Percentiles rank a stretch among this genome's conserved stretches.
These are phyloP conservation scores for Nicotiana obtusifolia DNA, from an alignment of 257 asterid genomes.

Conservation along the genomic window DNA sequence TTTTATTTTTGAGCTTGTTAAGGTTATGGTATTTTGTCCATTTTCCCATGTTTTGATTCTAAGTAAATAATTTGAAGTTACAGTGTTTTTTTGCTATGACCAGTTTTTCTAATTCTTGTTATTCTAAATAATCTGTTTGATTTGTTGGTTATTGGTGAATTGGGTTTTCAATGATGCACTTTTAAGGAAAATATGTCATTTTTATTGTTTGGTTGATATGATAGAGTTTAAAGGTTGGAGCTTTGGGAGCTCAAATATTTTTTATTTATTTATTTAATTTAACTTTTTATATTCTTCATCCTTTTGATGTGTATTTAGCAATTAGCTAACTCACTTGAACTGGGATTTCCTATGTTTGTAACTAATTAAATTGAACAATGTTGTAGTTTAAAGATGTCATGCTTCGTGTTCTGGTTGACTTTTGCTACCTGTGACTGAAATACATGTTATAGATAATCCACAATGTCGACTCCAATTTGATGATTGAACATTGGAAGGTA, in stretches of 20 bases:
- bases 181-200: not conserved
- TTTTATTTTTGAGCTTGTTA: not conserved
- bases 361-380: too few relatives aligned
- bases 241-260: not conserved
- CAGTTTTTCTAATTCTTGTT: not conserved
- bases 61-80: too few relatives aligned
- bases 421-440: not conserved
- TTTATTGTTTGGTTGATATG: not conserved
- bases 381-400: too few relatives aligned
- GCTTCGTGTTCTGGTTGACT: not conserved
- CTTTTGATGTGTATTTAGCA: not conserved
- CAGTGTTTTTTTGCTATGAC: not conserved
- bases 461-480: not conserved
- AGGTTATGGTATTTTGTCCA: not conserved
- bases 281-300: not conserved
- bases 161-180: not conserved
- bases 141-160: not conserved
- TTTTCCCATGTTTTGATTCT: not conserved
- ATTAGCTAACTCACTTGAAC: not conserved
- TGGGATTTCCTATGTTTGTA: too few relatives aligned
- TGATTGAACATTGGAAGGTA: not conserved
- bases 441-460: not conserved
- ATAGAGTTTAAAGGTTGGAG: not conserved
- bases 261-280: not conserved
- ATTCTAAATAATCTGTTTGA: not conserved